Conservation (phyloP, 2,329 filamentous ascomycete species). For the Aspergillus hortae region DNA sequence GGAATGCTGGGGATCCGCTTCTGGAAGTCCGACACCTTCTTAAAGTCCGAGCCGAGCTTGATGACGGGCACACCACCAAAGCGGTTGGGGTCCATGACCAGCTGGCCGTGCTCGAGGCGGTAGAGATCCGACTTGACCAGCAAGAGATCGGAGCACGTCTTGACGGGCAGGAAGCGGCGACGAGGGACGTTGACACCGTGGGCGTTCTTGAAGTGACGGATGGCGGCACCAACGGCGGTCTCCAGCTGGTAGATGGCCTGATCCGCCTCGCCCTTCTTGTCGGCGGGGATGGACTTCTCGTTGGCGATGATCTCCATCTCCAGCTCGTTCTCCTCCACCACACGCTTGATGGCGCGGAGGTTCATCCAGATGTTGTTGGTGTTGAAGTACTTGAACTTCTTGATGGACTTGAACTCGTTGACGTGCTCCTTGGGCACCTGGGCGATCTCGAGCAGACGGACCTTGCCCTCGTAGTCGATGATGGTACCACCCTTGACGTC, state of each 20-base stretch:
- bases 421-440: conserved; percentile 99
- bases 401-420: conserved; percentile 99
- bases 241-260: conserved; percentile 97
- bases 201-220: conserved; percentile 97
- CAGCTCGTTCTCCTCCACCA: conserved; percentile 96
- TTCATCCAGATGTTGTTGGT: conserved; percentile 99
- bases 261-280: conserved; percentile 99
- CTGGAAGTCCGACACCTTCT: conserved; percentile 86
- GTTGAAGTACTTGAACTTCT: conserved; percentile 99
- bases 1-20: conserved; percentile 50
- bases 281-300: conserved; percentile 95
- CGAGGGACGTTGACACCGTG: conserved; percentile 99
- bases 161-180: conserved; percentile 97
- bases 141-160: conserved; percentile 99
- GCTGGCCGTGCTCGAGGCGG: conserved; percentile 96
- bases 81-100: conserved; percentile 92
- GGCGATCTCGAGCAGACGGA: conserved; percentile 95
- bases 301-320: conserved; percentile 99
- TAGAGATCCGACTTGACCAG: conserved; percentile 99
- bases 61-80: conserved; percentile 97
- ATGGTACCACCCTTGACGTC: conserved; percentile 99
- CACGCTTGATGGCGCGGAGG: conserved; percentile 93
- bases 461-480: conserved; percentile 97
- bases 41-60: conserved; percentile 98
- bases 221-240: conserved; percentile 96